Evolutionary conservation across 306 rosid genomes (phyloP), one percentile per base, ranked within the genome.

Genomic region (Sicyos edulis): DNA sequence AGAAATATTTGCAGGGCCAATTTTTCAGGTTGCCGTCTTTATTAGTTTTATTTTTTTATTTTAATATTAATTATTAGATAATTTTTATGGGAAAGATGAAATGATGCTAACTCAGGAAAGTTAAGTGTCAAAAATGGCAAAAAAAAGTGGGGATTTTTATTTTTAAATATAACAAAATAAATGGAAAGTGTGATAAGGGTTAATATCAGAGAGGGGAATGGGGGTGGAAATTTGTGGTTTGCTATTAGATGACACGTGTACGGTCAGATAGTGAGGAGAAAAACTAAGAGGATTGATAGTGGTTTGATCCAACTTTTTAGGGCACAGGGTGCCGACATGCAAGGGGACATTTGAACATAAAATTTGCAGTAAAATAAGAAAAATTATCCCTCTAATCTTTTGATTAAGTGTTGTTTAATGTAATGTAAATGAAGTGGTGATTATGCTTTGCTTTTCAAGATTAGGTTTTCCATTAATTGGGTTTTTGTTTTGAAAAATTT

Each of bases 241-340:
- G 63, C 52, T 53, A 37, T 54, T 54, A 71, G 50, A 21, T 53
- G 56, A 13, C 56, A 47, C 12, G 40, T 68, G 73, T 49, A 68
- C 7, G 56, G 45, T 53, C n/a, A 3, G 59, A 71, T 50, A 10
- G 2, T 0, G 2, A 69, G 51, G 56, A 69, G 54, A 21, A 29
- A 16, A 57, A 21, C 1, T 10, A 17, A 29, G 17, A 16, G 68
- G 49, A 3, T 58, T 59, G 42, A 26, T 21, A 2, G 6, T 44
- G 10, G 53, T 15, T 5, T 12, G 21, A 34, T 55, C 16, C 10
- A 56, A 17, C 54, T 34, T 55, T 72, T n/a, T n/a, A 55, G 67
- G 67, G 76, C 49, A 16, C 19, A 56, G 4, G 17, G 13, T 61
- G 68, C 34, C 68, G 6, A 37, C 68, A 62, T 62, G 68, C 24